Evolutionary conservation across 78 protist genomes (phyloP), one percentile per base, ranked within the genome.

Genomic region (Anaeramoeba ignava): DNA sequence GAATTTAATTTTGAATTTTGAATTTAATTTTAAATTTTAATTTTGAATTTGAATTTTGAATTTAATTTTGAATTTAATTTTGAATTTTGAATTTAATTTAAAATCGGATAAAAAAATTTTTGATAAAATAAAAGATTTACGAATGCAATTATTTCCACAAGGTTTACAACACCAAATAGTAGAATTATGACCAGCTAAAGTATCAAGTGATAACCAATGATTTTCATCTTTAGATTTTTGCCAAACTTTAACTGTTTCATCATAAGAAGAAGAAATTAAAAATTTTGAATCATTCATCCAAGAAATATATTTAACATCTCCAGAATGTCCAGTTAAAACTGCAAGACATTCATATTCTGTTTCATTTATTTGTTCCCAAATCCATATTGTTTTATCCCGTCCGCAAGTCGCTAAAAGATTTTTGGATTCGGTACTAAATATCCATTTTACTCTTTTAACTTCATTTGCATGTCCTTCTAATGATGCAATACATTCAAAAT

Each of bases 391-490:
- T 81, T 93, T 94, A 83, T 96, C 99, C 8, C 99, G 78, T 37
- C 90, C 42, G 86, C 99, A 96, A 31, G 97, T 93, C 41, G 98
- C 99, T n/a, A 96, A 42, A 38, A 90, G 80, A 12, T 23, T 27
- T 17, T 95, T 97, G 2, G 84, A 40, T 36, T 80, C 36, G 41
- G 92, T 81, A n/a, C n/a, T n/a, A n/a, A n/a, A n/a, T n/a, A n/a
- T n/a, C 93, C 92, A 96, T 3, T 94, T 84, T 0, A 89, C 96
- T 27, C 89, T 82, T 86, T 96, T 96, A 36, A 96, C 96, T 42
- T 96, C 98, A 80, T 81, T 89, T 23, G 90, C 93, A 41, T 96
- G 98, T 17, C 98, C 98, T 80, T 96, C 98, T 1, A 96, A 79
- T 34, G 89, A 73, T 12, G 95, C 91, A 8, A 89, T 81, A 42